Evolutionary conservation across 768 basidiomycete genomes (phyloP), one percentile per base, ranked within the genome.

Genomic region (Phaeolepiota aurea): DNA sequence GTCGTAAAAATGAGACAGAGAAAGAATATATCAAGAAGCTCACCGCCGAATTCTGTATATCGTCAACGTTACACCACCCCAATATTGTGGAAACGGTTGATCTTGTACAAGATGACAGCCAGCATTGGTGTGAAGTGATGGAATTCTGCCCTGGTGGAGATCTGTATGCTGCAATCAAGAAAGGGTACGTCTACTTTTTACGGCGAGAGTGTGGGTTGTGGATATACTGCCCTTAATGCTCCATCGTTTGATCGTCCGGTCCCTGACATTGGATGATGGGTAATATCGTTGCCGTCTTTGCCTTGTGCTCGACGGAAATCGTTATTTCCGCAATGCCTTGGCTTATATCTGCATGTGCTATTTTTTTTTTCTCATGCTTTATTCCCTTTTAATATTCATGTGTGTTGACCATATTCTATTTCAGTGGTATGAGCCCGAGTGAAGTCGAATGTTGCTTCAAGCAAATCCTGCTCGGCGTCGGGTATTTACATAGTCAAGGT

Each of bases 1-100:
- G 94, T 47, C 79, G 94, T 52, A 94, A 93, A 77, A 96, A 94
- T 55, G 94, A 99, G 68, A 81, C 92, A 3, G 94, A 99, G 64
- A 96, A 96, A 62, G 94, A 99, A 68, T 99, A 99, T 54, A 82
- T 99, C 67, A 99, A 99, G 79, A 99, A 99, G 63, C 84, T 99
- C 52, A 99, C 94, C 4, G 91, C 94, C 18, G 94, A 98, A 59
- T 98, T 97, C 64, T 98, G 93, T 64, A 98, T 98, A 47, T 93
- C 90, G 32, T 96, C 93, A 25, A 96, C 93, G 1, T 63, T 98
- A 20, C 89, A 90, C 57, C 92, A 94, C 56, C 68, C 79, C 54
- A 98, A 98, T 59, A 77, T 98, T 53, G 93, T 98, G 56, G 93
- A 98, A 68, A 99, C 94, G 4, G 94, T 99, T 44, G 94, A 99